phyloP scores from a whole-genome alignment of 352 stramenopile genomes.

The Phytophthora citricola region DNA sequence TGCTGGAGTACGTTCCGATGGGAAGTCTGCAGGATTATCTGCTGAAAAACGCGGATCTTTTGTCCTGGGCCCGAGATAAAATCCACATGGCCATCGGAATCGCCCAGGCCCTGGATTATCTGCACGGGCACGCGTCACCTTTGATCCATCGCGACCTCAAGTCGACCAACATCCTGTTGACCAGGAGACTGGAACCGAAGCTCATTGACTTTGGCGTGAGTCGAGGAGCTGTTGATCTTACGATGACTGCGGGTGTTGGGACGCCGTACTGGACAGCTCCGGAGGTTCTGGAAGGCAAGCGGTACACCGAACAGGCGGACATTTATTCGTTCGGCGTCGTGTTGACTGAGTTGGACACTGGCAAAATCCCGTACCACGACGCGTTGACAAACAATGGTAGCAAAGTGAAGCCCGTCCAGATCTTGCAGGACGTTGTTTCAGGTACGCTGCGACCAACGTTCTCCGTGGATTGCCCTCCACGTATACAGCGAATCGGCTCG shows the following conservation, averaged over 20 bases:
- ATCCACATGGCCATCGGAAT: slow-evolving; percentile 54
- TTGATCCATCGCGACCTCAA: slow-evolving; percentile 37
- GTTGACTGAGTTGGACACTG: slow-evolving; percentile 51
- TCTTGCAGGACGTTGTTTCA: slow-evolving; percentile 54
- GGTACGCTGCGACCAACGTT: slow-evolving; percentile 52
- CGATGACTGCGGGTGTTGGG: slow-evolving; percentile 73
- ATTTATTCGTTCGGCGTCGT: slow-evolving; percentile 81
- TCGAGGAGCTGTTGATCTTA: slow-evolving; percentile 17
- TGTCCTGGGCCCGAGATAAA: slow-evolving; percentile 47
- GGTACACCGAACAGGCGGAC: slow-evolving; percentile 65
- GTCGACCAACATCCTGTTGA: slow-evolving; percentile 77
- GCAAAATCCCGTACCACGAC: slow-evolving; percentile 42
- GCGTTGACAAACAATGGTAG: slow-evolving; percentile 17
- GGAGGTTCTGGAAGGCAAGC: slow-evolving; percentile 65
- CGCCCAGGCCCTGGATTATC: slow-evolving; percentile 39
- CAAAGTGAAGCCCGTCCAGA: slow-evolving; percentile 44
- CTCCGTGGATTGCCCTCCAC: slow-evolving; percentile 40
- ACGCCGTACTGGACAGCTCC: slow-evolving; percentile 87
- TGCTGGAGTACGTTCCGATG: slow-evolving; percentile 42
- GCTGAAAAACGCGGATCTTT: slow-evolving; percentile 24
- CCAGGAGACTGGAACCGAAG: slow-evolving; percentile 61
- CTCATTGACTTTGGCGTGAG: slow-evolving; percentile 88
- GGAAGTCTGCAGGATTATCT: slow-evolving; percentile 34
- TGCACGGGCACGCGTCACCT: too few relatives aligned
- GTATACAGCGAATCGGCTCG: slow-evolving; percentile 31